Evolutionary conservation across 768 basidiomycete genomes (phyloP).

Genomic region (Crassisporium funariophilum): DNA sequence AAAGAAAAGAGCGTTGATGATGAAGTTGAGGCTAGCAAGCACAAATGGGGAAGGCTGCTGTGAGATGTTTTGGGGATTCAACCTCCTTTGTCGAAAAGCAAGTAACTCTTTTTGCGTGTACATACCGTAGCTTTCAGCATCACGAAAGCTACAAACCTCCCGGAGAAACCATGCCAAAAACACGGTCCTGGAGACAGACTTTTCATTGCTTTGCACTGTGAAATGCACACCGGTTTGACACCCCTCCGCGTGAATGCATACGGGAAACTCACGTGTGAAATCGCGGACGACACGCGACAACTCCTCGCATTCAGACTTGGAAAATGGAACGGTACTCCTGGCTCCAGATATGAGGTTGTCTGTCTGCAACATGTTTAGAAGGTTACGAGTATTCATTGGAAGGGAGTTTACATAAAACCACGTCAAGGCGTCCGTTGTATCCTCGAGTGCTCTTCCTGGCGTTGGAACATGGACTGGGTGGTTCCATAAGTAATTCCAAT

Average conservation of each 20-base stretch:
- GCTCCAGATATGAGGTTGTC: slow-evolving; percentile 51
- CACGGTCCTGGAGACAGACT: slow-evolving; percentile 42
- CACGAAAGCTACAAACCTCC: slow-evolving; percentile 52
- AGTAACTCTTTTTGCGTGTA: slow-evolving; percentile 36
- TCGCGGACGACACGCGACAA: slow-evolving; percentile 41
- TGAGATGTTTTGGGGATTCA: slow-evolving; percentile 9
- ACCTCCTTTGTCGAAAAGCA: slow-evolving; percentile 20
- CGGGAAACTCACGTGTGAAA: slow-evolving; percentile 31
- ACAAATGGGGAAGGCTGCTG: slow-evolving; percentile 25
- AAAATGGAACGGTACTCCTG: slow-evolving; percentile 51
- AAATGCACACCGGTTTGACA: no score
- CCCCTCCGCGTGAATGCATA: no score
- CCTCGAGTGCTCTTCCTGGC: slow-evolving; percentile 42
- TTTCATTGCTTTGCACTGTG: slow-evolving; percentile 36
- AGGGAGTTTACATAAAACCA: slow-evolving; percentile 45
- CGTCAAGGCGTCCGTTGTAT: slow-evolving; percentile 51
- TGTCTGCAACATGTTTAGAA: slow-evolving; percentile 25
- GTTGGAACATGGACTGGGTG: slow-evolving; percentile 49
- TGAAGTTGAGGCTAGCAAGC: slow-evolving; percentile 32
- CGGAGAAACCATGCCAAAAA: slow-evolving; percentile 54
- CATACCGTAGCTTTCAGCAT: slow-evolving; percentile 47
- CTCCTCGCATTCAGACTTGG: slow-evolving; percentile 55
- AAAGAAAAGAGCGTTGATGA: slow-evolving; percentile 49
- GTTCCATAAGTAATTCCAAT: slow-evolving; percentile 54
- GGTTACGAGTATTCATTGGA: neutral